These are phyloP conservation scores for Amaranthus palmeri DNA, from an alignment of 148 eudicot species.

Conservation along the genomic window DNA sequence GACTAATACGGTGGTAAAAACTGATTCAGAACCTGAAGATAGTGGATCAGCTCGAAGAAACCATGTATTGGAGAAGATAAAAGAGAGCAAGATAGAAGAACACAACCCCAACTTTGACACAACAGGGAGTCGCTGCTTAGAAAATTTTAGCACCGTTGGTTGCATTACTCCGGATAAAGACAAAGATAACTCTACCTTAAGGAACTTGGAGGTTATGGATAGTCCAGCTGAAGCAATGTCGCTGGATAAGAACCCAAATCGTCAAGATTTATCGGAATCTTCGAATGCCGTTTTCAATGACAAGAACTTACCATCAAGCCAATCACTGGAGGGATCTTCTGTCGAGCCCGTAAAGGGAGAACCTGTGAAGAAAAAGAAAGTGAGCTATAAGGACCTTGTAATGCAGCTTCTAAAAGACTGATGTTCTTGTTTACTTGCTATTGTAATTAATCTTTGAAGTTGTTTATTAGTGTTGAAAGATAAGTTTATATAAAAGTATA, in stretches of 20 bases:
- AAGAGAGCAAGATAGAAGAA: conserved; percentile 16
- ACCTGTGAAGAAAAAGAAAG: conserved; percentile 66
- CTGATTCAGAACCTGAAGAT: conserved; percentile 20
- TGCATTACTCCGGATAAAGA: conserved; percentile 21
- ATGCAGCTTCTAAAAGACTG: conserved; percentile 52
- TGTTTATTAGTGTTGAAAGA: not conserved
- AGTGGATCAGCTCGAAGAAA: conserved; percentile 18
- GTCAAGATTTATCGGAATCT: conserved; percentile 31
- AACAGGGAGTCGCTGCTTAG: conserved; percentile 4
- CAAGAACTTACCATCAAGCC: conserved; percentile 1
- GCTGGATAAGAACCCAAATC: conserved; percentile 55
- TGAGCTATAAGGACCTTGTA: conserved; percentile 68
- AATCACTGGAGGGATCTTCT: conserved; percentile 14
- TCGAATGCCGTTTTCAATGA: conserved; percentile 17
- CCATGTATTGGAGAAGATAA: conserved; percentile 22
- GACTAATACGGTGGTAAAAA: conserved; percentile 3
- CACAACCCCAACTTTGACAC: conserved; percentile 12
- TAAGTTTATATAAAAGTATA: too few species aligned
- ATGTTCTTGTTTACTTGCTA: conserved; percentile 5
- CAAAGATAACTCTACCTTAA: conserved; percentile 11
- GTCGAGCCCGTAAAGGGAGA: conserved; percentile 20
- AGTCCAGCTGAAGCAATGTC: conserved; percentile 76
- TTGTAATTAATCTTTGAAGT: not conserved
- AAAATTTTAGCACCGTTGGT: conserved; percentile 16
- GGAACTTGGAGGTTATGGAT: conserved; percentile 34